Conservation (phyloP, 192 early-diverging fungal genomes). For the Coemansia sp. region DNA sequence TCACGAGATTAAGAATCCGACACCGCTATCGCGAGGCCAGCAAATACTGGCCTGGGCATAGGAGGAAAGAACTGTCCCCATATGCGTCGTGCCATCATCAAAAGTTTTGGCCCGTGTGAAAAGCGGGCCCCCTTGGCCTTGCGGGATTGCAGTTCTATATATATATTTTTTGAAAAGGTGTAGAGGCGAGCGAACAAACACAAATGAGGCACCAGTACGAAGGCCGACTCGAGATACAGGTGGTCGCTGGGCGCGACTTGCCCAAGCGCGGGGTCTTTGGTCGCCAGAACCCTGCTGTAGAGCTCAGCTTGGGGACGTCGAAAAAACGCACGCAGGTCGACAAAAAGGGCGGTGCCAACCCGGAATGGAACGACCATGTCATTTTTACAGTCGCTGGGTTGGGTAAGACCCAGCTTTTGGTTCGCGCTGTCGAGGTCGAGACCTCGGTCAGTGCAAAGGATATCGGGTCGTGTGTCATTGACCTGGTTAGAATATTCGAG, state of each 20-base stretch:
- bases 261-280: conserved; percentile 43
- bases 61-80: too few species aligned
- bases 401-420: conserved; percentile 40
- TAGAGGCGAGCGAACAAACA: not conserved
- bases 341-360: conserved; percentile 50
- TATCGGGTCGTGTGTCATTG: conserved; percentile 46
- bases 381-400: conserved; percentile 35
- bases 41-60: too few species aligned
- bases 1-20: too few species aligned
- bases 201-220: conserved; percentile 13
- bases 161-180: not conserved
- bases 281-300: conserved; percentile 43
- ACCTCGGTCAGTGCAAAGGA: conserved; percentile 26
- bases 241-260: conserved; percentile 48
- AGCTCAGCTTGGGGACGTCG: conserved; percentile 39
- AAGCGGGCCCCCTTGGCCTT: conserved; percentile 1
- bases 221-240: conserved; percentile 45
- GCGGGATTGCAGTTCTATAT: not conserved
- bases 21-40: too few species aligned
- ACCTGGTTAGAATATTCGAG: conserved; percentile 42
- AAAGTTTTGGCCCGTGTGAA: too few species aligned
- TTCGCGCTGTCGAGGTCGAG: conserved; percentile 43
- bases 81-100: too few species aligned
- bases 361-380: conserved; percentile 51
- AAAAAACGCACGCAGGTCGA: conserved; percentile 48